phyloP scores from a whole-genome alignment of 257 asterid genomes.

The Coffea canephora region DNA sequence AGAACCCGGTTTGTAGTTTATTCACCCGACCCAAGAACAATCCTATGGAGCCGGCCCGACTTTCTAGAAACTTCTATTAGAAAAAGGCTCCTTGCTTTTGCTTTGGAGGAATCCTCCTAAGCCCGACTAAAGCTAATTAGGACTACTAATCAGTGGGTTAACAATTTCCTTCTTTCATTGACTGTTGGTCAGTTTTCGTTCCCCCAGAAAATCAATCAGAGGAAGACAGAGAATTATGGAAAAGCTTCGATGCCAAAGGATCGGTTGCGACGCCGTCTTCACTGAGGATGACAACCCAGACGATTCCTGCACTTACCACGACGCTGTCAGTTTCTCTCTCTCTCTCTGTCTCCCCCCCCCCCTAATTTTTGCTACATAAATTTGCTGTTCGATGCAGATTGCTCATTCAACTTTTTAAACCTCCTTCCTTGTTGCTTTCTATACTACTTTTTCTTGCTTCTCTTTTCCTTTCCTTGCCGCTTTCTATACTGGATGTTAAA shows the following conservation, averaged over 20 bases:
- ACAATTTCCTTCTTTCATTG: not conserved
- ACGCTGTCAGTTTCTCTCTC: constrained; percentile 45
- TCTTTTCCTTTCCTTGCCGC: too few relatives aligned
- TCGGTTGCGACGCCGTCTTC: constrained; percentile 74
- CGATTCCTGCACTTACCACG: constrained; percentile 69
- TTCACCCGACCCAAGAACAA: too few relatives aligned
- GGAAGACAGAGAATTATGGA: constrained; percentile 37
- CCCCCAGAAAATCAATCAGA: not conserved
- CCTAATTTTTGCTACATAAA: not conserved
- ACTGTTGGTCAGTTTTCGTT: not conserved
- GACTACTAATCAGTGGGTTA: too few relatives aligned
- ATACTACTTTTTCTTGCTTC: not conserved
- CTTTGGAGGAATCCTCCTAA: not conserved
- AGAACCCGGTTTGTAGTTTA: too few relatives aligned
- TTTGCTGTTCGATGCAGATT: not conserved
- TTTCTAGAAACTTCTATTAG: too few relatives aligned
- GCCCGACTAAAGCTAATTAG: not conserved
- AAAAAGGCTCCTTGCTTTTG: not conserved
- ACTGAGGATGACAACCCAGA: constrained; percentile 66
- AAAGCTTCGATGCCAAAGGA: constrained; percentile 84
- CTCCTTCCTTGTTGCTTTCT: not conserved
- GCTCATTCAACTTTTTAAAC: not conserved
- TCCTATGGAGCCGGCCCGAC: too few relatives aligned
- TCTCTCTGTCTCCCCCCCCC: not conserved
- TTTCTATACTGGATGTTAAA: too few relatives aligned